Evolutionary conservation across 345 rosid species (phyloP), one percentile per base, ranked within the genome.

Genomic region (Excoecaria cochinchinensis): DNA sequence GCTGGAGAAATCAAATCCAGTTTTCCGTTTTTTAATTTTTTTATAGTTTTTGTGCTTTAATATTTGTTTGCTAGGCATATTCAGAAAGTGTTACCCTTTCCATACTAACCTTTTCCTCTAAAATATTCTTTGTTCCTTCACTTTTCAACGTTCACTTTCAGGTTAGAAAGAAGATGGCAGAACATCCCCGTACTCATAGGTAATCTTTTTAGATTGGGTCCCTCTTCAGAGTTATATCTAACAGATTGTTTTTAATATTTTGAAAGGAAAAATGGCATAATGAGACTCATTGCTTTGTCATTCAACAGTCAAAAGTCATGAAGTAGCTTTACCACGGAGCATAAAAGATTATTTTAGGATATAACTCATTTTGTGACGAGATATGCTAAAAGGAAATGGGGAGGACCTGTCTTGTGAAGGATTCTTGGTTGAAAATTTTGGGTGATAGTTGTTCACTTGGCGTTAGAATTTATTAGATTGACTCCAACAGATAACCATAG

Each of bases 161-260:
- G 97, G 87, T 91, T 46, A 86, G 89, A 84, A 86, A 85, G 86
- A 91, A 82, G 92, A 91, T 89, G 97, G 50, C 82, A 62, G 89
- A 84, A 69, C 88, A 87, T 84, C 85, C 88, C 44, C 85, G 73
- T 75, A 69, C 85, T 76, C 97, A 73, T 71, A 92, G 98, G 98
- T 91, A 90, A 65, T 47, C 16, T 42, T 55, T 70, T 40, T 19
- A 52, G n/a, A 51, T 52, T 40, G 40, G 12, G 10, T 36, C 56
- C 3, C 57, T 48, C 67, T 60, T 47, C 55, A 47, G 25, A 60
- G 42, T 39, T 60, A 21, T 36, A 11, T 50, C 60, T 19, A 36
- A 73, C 16, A 4, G 25, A 58, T 5, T 48, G n/a, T 19, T 47
- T 8, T 61, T 50, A 61, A 73, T 13, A 52, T 48, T 40, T 12